Conservation (phyloP, 192 early-diverging fungal species). For the Coemansia sp. region DNA sequence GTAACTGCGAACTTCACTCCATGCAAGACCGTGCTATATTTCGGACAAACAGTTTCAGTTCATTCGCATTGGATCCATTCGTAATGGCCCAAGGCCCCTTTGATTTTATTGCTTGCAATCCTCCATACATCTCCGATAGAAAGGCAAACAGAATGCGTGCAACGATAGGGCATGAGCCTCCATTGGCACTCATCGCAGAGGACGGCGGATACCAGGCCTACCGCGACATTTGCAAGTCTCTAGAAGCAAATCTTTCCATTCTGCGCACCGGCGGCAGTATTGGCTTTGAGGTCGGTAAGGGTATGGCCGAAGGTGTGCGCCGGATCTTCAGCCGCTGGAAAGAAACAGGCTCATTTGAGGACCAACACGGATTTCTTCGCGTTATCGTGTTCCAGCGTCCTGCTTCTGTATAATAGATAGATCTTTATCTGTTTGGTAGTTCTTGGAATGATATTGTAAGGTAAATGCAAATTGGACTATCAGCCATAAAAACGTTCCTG, state of each 20-base stretch:
- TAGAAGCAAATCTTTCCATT: constrained; percentile 33
- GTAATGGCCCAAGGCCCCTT: constrained; percentile 35
- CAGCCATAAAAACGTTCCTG: constrained; percentile 28
- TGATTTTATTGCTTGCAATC: constrained; percentile 72
- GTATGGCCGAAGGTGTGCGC: constrained; percentile 57
- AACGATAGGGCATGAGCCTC: constrained; percentile 61
- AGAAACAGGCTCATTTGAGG: constrained; percentile 42
- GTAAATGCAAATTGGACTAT: not conserved
- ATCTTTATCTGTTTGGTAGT: not conserved
- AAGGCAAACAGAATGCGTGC: constrained; percentile 36
- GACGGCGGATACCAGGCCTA: constrained; percentile 68
- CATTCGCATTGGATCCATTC: constrained; percentile 26
- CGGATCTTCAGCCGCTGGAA: constrained; percentile 56
- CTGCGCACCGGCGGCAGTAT: constrained; percentile 38
- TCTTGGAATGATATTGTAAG: no score
- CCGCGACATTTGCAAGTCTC: constrained; percentile 31
- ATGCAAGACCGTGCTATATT: constrained; percentile 41
- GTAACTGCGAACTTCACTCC: constrained; percentile 50
- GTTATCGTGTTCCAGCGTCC: constrained; percentile 57
- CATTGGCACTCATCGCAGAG: constrained; percentile 63
- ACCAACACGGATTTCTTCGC: constrained; percentile 60
- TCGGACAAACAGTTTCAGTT: constrained; percentile 49
- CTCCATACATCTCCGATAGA: constrained; percentile 63
- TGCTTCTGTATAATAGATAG: not conserved
- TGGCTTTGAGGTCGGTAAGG: constrained; percentile 63